Base-by-base conservation (phyloP, 2,329 filamentous ascomycete species). In the Pezizomycotina sp. region DNA sequence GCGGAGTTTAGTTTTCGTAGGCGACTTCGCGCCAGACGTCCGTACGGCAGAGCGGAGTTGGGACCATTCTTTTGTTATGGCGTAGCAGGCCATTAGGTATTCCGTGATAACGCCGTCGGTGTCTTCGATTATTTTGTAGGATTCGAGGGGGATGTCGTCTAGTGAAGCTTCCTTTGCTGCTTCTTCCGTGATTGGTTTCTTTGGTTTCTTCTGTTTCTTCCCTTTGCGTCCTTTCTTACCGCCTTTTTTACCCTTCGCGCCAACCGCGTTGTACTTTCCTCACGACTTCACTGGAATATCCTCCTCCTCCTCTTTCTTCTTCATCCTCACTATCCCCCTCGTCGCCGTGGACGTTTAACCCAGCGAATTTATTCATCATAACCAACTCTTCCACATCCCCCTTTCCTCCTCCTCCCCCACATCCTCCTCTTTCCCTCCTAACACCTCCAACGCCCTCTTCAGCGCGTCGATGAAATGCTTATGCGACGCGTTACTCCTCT, bases 1-100 rank as follows among this genome's bases (percentile, higher is more conserved):
- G 60, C 63, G 27, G 53, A 53, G 41, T 67, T 66, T 9, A 65
- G 52, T 3, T 56, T 1, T 56, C 41, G 35, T 65, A 64, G 1
- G 61, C 57, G 4, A 64, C 61, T 6, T 64, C 52, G 2, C 45
- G 49, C 64, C 63, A 68, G 2, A 58, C 6, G 0, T 40, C 36
- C 64, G 62, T 1, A 60, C 30, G 26, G 56, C 55, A n/a, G 6
- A 29, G n/a, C 64, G 56, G 16, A 65, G 52, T 0, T 54, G 47
- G 0, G 48, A 42, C 56, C 57, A 61, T 36, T 65, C 55, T 5
- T 38, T 31, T 3, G 56, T 38, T 4, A 63, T 43, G 0, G 54
- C 53, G 36, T 59, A 60, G 3, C 58, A 55, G 12, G 63, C 62
- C 42, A 65, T 56, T 15, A 62, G 38, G 47, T 62, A 65, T 8